These are phyloP conservation scores for Saccharomyces hybrid DNA, from an alignment of 1,139 yeast genomes.

Conservation along the genomic window DNA sequence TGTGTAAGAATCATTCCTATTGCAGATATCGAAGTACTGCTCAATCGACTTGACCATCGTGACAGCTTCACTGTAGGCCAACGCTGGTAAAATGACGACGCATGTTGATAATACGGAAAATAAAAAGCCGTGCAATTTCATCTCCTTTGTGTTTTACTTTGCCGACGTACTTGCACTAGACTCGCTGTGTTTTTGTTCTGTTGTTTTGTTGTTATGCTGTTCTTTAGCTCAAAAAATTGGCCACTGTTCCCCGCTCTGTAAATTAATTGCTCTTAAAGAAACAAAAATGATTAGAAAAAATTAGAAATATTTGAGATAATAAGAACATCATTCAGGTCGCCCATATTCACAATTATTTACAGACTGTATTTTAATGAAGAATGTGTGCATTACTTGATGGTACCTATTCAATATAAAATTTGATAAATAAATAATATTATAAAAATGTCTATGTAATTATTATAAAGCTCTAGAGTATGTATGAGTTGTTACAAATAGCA, in stretches of 20 bases:
- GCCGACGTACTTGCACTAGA: neutral
- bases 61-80: neutral
- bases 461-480: neutral
- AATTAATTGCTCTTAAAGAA: neutral
- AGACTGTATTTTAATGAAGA: neutral
- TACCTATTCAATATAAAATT: neutral
- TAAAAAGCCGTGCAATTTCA: neutral
- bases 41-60: constrained; percentile 14
- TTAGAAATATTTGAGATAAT: neutral
- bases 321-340: neutral
- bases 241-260: neutral
- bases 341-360: neutral
- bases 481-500: neutral
- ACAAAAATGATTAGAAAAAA: neutral
- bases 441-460: neutral
- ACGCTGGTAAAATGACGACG: neutral
- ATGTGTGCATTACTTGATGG: neutral
- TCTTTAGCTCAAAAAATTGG: neutral
- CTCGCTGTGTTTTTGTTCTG: neutral
- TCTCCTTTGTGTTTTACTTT: neutral
- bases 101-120: neutral
- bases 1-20: constrained; percentile 22
- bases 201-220: neutral
- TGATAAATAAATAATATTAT: neutral
- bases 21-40: constrained; percentile 25